Conservation (phyloP, 1,284 basidiomycete genomes). For the Ceratobasidium sp. region DNA sequence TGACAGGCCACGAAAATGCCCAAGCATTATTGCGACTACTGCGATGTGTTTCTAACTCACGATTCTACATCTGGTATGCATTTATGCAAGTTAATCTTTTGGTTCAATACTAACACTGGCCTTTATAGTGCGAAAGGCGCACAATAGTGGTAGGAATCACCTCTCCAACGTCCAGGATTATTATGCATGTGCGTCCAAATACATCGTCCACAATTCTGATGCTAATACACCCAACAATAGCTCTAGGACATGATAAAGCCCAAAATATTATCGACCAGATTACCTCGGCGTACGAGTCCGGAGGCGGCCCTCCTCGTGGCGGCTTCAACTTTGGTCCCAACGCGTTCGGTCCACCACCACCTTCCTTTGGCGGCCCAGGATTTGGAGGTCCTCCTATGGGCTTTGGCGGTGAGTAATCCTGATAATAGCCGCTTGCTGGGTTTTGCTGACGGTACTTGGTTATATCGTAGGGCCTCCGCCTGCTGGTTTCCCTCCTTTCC, state of each 20-base stretch:
- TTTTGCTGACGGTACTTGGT: conserved; percentile 53
- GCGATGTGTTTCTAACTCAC: conserved; percentile 91
- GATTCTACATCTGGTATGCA: conserved; percentile 84
- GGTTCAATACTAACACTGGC: conserved; percentile 50
- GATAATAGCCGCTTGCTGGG: conserved; percentile 34
- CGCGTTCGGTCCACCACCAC: conserved; percentile 63
- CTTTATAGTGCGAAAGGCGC: conserved; percentile 89
- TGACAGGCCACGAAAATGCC: conserved; percentile 51
- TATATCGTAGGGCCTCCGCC: conserved; percentile 50
- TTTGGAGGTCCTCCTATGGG: conserved; percentile 67
- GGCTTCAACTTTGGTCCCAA: conserved; percentile 85
- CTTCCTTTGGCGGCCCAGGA: conserved; percentile 58
- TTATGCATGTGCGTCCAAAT: conserved; percentile 82
- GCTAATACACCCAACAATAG: conserved; percentile 60
- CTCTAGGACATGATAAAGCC: conserved; percentile 94
- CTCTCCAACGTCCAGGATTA: conserved; percentile 97
- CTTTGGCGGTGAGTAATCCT: conserved; percentile 54
- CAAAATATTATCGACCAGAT: conserved; percentile 98
- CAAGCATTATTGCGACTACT: conserved; percentile 82
- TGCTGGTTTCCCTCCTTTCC: conserved; percentile 51
- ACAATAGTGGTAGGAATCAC: conserved; percentile 97
- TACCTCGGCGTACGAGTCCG: conserved; percentile 87
- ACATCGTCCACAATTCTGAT: neutral
- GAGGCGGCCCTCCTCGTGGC: conserved; percentile 84
- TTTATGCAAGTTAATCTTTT: conserved; percentile 26